Evolutionary conservation across 1,284 basidiomycete species (phyloP).

Genomic region (Xanthoconium separans): DNA sequence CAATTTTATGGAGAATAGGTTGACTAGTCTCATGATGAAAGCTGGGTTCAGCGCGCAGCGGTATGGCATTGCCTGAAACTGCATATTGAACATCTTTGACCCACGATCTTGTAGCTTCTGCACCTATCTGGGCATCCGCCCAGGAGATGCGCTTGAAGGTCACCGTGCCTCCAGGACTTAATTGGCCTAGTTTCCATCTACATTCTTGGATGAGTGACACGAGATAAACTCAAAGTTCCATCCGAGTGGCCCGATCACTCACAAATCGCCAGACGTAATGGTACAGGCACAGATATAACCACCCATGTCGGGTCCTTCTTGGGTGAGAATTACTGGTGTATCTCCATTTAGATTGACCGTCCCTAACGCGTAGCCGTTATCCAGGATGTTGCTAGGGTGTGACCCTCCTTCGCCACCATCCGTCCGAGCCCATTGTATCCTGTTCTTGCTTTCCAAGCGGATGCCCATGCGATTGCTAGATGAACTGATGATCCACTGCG

Average conservation of each 20-base stretch:
- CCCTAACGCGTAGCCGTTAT: constrained; percentile 64
- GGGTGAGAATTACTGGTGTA: constrained; percentile 64
- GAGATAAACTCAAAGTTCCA: not conserved
- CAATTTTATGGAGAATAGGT: constrained; percentile 14
- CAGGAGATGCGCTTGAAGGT: constrained; percentile 50
- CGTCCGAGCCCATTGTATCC: constrained; percentile 57
- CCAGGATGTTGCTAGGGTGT: constrained; percentile 71
- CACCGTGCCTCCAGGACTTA: constrained; percentile 51
- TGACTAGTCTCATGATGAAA: not conserved
- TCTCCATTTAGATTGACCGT: constrained; percentile 70
- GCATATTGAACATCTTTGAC: constrained; percentile 28
- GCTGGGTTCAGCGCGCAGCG: not conserved
- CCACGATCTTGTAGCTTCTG: constrained; percentile 32
- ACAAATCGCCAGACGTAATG: constrained; percentile 52
- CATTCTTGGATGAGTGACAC: constrained; percentile 4
- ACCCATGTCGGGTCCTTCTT: constrained; percentile 67
- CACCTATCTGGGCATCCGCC: constrained; percentile 35
- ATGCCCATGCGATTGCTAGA: constrained; percentile 65
- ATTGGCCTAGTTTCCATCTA: constrained; percentile 66
- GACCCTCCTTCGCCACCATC: constrained; percentile 71
- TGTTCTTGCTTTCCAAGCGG: constrained; percentile 40
- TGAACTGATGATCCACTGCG: constrained; percentile 51
- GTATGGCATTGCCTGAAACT: not conserved
- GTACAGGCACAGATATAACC: constrained; percentile 61
- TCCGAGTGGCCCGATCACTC: constrained; percentile 15